phyloP scores from a whole-genome alignment of 805 yeast genomes.

The Wickerhamomyces queroliae region DNA sequence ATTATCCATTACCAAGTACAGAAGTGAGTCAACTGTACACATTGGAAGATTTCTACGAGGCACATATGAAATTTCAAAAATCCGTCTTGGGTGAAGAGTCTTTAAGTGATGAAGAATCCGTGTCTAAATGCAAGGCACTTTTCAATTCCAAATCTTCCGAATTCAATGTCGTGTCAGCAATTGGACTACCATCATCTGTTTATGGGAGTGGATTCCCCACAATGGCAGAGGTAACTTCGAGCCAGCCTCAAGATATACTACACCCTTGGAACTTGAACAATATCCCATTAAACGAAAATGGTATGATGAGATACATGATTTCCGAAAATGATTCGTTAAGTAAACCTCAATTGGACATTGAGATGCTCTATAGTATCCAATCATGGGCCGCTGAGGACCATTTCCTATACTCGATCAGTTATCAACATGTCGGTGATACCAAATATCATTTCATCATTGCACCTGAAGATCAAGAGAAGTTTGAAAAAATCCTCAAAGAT shows the following conservation, averaged over 20 bases:
- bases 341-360: slow-evolving; percentile 40
- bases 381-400: slow-evolving; percentile 62
- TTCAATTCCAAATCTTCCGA: slow-evolving; percentile 23
- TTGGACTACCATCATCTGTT: slow-evolving; percentile 25
- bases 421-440: slow-evolving; percentile 48
- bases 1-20: slow-evolving; percentile 29
- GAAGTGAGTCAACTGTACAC: slow-evolving; percentile 47
- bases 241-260: background rate
- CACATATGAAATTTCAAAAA: slow-evolving; percentile 38
- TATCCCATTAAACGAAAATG: slow-evolving; percentile 42
- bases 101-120: slow-evolving; percentile 16
- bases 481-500: slow-evolving; percentile 50
- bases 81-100: slow-evolving; percentile 8
- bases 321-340: slow-evolving; percentile 36
- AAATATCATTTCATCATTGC: slow-evolving; percentile 62
- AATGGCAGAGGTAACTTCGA: slow-evolving; percentile 15
- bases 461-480: slow-evolving; percentile 45
- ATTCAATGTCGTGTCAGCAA: slow-evolving; percentile 32
- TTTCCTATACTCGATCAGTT: slow-evolving; percentile 46
- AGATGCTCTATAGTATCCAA: slow-evolving; percentile 47
- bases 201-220: slow-evolving; percentile 36
- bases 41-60: slow-evolving; percentile 53
- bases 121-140: slow-evolving; percentile 36
- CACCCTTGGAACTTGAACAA: slow-evolving; percentile 56
- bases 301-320: slow-evolving; percentile 41